Evolutionary conservation across 768 basidiomycete genomes (phyloP), one percentile per base, ranked within the genome.

Genomic region (Auricularia heimuer): DNA sequence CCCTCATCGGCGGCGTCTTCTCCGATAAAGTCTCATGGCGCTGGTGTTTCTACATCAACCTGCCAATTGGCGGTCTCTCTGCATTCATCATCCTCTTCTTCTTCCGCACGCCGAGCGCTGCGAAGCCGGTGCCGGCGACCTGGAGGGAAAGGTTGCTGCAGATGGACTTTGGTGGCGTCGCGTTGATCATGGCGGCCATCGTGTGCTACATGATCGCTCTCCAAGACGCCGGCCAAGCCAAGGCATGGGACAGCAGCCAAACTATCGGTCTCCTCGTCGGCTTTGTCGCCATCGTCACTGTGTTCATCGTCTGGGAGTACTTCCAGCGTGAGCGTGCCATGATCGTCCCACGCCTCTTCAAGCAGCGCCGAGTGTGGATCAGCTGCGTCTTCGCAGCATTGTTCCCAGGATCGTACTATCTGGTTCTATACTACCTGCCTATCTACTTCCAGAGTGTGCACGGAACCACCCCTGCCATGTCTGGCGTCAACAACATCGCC

Each of bases 11-110:
- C 6, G 81, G 81, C 24, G 69, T 78, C 44, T 74, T 82, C 62
- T 76, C 80, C 3, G 77, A 79, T 67, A 73, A 80, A 51, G 68
- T 76, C 7, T 60, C 73, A 6, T 82, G 80, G 81, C 70, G 80
- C 67, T 81, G 80, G 80, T 69, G 78, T 58, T 81, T 81, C 70
- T 81, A 78, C 71, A 79, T 79, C 64, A 76, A 76, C 0, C 61
- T 76, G 45, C 69, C 76, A 7, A 73, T 77, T 64, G 54, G 54
- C 29, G 73, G 12, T 65, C 72, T 21, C 21, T 69, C 7, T 73
- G 69, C 63, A 69, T 76, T 54, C 66, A 42, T 42, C 39, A 42
- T 42, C 39, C 39, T 42, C 45, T 21, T 76, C 77, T 67, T 74
- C 75, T 12, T 73, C 76, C 12, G 76, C 75, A 0, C 71, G 77